A percentile compares a stretch with the other conserved stretches of the same genome.
Conservation (phyloP, 495 filamentous ascomycete genomes). For the Chaetomium cochliodes region DNA sequence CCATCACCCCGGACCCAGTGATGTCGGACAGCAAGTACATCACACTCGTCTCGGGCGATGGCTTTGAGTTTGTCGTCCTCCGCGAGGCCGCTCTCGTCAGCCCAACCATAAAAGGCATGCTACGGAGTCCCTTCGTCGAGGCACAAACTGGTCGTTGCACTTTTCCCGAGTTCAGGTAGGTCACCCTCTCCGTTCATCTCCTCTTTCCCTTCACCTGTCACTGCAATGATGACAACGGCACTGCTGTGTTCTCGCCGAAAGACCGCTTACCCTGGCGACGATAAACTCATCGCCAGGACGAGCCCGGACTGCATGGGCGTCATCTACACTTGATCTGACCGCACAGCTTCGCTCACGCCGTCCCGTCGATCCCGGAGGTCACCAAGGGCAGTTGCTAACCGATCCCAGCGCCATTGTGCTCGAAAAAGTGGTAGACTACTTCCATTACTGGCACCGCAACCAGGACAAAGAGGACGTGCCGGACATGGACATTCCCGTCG, state of each 20-base stretch:
- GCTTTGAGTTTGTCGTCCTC: conserved; percentile 82
- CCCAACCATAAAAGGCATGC: conserved; percentile 77
- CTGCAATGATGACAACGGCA: conserved; percentile 43
- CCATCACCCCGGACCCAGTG: conserved; percentile 7
- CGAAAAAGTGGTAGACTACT: conserved; percentile 89
- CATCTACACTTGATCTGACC: conserved; percentile 62
- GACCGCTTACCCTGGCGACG: conserved; percentile 23
- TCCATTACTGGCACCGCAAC: conserved; percentile 84
- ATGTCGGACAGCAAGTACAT: conserved; percentile 61
- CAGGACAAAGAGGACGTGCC: conserved; percentile 72
- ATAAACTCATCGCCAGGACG: background rate
- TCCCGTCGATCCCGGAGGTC: background rate
- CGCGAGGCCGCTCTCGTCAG: conserved; percentile 73
- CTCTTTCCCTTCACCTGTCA: conserved; percentile 8
- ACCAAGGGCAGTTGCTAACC: conserved; percentile 7
- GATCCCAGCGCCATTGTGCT: conserved; percentile 68
- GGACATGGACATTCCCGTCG: conserved; percentile 87
- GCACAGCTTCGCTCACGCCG: conserved; percentile 11
- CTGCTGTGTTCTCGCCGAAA: conserved; percentile 45
- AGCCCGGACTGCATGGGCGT: conserved; percentile 46
- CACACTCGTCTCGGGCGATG: conserved; percentile 82
- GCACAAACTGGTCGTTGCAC: conserved; percentile 61
- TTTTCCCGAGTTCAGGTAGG: conserved; percentile 71
- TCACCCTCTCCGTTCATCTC: conserved; percentile 3
- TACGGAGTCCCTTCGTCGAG: conserved; percentile 79